Conservation (phyloP, 1,284 basidiomycete species). For the Exsudoporus floridanus region DNA sequence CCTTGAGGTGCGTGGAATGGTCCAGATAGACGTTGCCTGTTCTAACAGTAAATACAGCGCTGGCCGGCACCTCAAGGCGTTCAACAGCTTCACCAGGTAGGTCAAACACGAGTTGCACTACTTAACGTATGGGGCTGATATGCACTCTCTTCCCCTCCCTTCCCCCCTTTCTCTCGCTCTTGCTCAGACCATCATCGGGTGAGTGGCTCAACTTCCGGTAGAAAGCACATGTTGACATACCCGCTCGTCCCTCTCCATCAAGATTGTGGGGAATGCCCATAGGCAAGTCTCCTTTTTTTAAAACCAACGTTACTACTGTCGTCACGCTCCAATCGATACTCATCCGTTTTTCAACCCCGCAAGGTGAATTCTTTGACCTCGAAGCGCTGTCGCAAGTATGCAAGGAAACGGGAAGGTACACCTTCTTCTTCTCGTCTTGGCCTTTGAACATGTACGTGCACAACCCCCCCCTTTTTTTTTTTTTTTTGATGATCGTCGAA, state of each 20-base stretch:
- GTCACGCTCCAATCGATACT: no score
- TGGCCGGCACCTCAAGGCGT: slow-evolving; percentile 54
- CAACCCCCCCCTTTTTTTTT: background rate
- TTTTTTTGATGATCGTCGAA: background rate
- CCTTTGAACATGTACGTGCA: slow-evolving; percentile 62
- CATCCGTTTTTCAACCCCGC: background rate
- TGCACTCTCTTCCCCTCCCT: background rate
- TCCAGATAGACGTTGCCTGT: no score
- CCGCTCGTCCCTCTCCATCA: background rate
- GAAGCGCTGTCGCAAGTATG: slow-evolving; percentile 59
- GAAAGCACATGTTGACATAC: background rate
- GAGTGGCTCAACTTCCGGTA: slow-evolving; percentile 21
- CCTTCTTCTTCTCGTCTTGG: slow-evolving; percentile 75
- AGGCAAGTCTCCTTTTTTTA: slow-evolving; percentile 37
- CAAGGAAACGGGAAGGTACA: slow-evolving; percentile 57
- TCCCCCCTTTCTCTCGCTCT: background rate
- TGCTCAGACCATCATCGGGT: slow-evolving; percentile 60
- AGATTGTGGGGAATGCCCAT: slow-evolving; percentile 75
- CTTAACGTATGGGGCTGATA: background rate
- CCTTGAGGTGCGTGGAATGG: slow-evolving; percentile 52
- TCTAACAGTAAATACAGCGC: slow-evolving; percentile 36
- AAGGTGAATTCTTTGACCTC: slow-evolving; percentile 70
- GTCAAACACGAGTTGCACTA: slow-evolving; percentile 7
- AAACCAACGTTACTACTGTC: no score
- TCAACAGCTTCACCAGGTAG: slow-evolving; percentile 57